Base-by-base conservation (phyloP, 2,329 filamentous ascomycete genomes). In the Diaporthe velutina region DNA sequence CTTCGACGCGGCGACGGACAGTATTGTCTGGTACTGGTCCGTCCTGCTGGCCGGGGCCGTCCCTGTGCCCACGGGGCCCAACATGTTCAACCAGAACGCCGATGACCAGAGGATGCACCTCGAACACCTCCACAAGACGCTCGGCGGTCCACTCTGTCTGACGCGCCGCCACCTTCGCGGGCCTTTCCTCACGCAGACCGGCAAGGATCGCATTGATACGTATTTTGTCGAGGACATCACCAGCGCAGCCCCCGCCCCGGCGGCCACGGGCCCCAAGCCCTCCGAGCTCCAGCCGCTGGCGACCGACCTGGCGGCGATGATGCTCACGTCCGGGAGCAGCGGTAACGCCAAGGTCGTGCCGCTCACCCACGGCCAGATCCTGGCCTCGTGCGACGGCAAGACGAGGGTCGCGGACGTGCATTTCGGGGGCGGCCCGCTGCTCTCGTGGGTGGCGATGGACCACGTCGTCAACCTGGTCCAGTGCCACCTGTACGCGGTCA, bases 271-370 rank as follows among this genome's bases (percentile, higher is more conserved):
- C n/a, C 12, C 48, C 8, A 25, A 52, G 48, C 7, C 22, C n/a
- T 6, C 48, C 1, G 48, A 7, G 48, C 12, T 52, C 22, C 48
- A 52, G 48, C n/a, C 48, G 22, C 8, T 25, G 48, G 48, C n/a
- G 1, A 6, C 22, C 22, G 19, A 52, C 12, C n/a, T 52, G 48
- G 48, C 48, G 10, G 77, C 83, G 1, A 79, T 89, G 3, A 88
- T 90, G 86, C 80, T 90, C 5, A 90, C 88, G 1, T 90, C 88
- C 1, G 88, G 89, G 4, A 87, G 84, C 76, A 88, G 86, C 25
- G 88, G 88, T 2, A 84, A 85, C 68, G 81, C 86, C 5, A 90
- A 90, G 78, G 88, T 87, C 0, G 88, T 90, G 0, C 77, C 75
- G 1, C 80, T 90, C 1, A 82, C 79, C 0, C 85, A 89, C 73